Evolutionary conservation across 2,329 filamentous ascomycete genomes (phyloP).

Genomic region (Aspergillus texensis): DNA sequence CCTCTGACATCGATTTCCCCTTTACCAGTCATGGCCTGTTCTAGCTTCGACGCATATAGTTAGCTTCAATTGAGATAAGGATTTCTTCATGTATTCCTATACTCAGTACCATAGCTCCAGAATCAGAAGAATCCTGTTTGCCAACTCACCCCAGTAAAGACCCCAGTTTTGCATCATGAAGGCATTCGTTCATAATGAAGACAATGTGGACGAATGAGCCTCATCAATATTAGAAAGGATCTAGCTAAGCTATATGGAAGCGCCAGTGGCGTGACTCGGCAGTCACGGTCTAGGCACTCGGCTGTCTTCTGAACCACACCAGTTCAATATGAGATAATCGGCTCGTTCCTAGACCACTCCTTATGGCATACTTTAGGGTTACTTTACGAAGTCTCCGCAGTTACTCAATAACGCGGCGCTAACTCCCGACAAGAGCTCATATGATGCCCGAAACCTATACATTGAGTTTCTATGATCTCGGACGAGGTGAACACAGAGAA

Average conservation of each 20-base stretch:
- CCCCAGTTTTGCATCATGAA: background rate
- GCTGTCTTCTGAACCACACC: background rate
- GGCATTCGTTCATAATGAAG: background rate
- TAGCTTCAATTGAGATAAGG: background rate
- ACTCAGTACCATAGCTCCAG: no score
- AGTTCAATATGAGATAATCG: background rate
- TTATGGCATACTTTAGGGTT: background rate
- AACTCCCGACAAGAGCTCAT: background rate
- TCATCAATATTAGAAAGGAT: background rate
- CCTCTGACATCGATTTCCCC: background rate
- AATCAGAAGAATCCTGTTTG: constrained; percentile 1
- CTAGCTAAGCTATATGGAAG: background rate
- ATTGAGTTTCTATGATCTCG: background rate
- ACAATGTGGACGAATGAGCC: background rate
- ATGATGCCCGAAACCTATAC: background rate
- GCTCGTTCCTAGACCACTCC: background rate
- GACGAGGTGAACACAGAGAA: background rate
- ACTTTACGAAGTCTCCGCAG: background rate
- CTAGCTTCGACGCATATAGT: constrained; percentile 6
- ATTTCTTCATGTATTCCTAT: background rate
- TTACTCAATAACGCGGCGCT: background rate
- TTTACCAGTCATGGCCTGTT: background rate
- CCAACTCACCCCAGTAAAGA: background rate
- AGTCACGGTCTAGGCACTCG: background rate
- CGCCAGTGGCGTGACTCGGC: constrained; percentile 1